A percentile compares a stretch with the other conserved stretches of the same genome.
Conservation (phyloP, 441 rosid genomes). For the Pelargonium exstipulatum region DNA sequence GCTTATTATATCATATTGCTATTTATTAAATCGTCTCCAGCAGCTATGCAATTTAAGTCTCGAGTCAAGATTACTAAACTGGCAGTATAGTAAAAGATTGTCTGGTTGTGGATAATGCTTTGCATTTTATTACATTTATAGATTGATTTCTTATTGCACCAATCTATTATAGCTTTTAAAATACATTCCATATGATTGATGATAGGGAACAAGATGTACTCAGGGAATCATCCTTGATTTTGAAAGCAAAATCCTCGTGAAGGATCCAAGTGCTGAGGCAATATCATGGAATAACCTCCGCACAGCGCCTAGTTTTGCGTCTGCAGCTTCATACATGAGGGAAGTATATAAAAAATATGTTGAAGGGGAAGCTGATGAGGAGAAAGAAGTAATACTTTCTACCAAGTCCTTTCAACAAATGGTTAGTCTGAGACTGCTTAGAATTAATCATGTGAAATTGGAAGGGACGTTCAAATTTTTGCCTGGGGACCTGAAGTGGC, state of each 20-base stretch:
- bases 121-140: neutral
- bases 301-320: slow-evolving; percentile 9
- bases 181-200: neutral
- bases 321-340: slow-evolving; percentile 23
- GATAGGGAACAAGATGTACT: slow-evolving; percentile 46
- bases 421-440: slow-evolving; percentile 51
- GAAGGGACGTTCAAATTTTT: slow-evolving; percentile 43
- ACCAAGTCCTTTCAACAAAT: slow-evolving; percentile 38
- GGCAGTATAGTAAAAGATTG: neutral
- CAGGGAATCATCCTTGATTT: slow-evolving; percentile 47
- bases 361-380: slow-evolving; percentile 17
- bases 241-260: slow-evolving; percentile 19
- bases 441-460: slow-evolving; percentile 44
- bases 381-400: slow-evolving; percentile 21
- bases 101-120: neutral
- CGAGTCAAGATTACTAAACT: neutral
- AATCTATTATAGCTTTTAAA: no score
- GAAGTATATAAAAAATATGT: slow-evolving; percentile 7
- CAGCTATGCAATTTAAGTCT: neutral
- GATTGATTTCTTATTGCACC: neutral
- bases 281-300: slow-evolving; percentile 15
- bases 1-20: neutral
- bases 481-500: slow-evolving; percentile 50
- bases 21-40: neutral
- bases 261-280: slow-evolving; percentile 10